Conservation (phyloP, 2,329 filamentous ascomycete species). For the Monascus ruber region DNA sequence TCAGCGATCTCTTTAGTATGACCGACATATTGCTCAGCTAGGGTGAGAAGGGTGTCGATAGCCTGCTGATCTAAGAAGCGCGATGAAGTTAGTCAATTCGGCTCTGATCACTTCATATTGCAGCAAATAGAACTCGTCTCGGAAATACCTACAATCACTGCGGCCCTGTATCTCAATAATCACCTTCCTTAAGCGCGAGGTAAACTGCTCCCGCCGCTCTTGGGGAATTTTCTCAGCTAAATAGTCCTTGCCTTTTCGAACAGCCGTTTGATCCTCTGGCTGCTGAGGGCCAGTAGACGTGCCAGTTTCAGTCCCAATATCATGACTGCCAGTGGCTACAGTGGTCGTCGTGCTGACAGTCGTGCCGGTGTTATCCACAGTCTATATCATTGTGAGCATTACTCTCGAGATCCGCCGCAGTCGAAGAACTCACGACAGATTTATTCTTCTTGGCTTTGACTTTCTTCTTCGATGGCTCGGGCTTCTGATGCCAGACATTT, state of each 20-base stretch:
- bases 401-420: neutral
- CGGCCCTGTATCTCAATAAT: slow-evolving; percentile 92
- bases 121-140: neutral
- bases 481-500: slow-evolving; percentile 86
- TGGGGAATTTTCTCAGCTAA: slow-evolving; percentile 76
- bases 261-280: slow-evolving; percentile 21
- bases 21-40: slow-evolving; percentile 74
- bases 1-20: slow-evolving; percentile 57
- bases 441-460: slow-evolving; percentile 52
- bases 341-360: slow-evolving; percentile 40
- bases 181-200: slow-evolving; percentile 96
- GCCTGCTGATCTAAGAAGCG: slow-evolving; percentile 59
- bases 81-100: too few species aligned
- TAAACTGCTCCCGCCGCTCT: slow-evolving; percentile 82
- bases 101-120: neutral
- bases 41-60: slow-evolving; percentile 71
- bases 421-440: slow-evolving; percentile 35
- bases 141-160: slow-evolving; percentile 56
- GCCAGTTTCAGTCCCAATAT: slow-evolving; percentile 28
- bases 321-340: slow-evolving; percentile 39
- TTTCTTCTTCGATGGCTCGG: slow-evolving; percentile 59
- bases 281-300: slow-evolving; percentile 55
- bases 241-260: slow-evolving; percentile 54
- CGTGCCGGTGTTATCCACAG: slow-evolving; percentile 37
- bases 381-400: slow-evolving; percentile 22